Evolutionary conservation across 768 basidiomycete genomes (phyloP).

Genomic region (Botryobasidium botryosum): DNA sequence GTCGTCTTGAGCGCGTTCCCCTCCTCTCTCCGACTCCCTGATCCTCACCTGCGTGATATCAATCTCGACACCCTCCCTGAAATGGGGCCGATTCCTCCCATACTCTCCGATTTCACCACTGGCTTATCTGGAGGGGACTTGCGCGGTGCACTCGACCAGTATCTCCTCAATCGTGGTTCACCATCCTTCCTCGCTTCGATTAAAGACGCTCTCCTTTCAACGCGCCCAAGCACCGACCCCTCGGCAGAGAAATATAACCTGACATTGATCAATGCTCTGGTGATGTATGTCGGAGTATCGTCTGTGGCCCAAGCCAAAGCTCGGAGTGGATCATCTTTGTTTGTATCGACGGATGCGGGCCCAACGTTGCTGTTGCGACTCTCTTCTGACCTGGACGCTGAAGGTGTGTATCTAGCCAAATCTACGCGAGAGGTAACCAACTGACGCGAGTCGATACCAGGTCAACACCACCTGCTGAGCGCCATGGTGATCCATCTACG

Average conservation of each 20-base stretch:
- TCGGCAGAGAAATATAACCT: constrained; percentile 60
- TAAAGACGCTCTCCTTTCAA: constrained; percentile 44
- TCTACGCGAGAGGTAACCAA: not conserved
- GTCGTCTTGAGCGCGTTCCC: constrained; percentile 95
- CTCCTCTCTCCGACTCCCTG: constrained; percentile 57
- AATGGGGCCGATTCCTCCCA: constrained; percentile 82
- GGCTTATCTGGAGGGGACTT: constrained; percentile 69
- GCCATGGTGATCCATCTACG: constrained; percentile 90
- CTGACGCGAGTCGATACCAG: constrained; percentile 25
- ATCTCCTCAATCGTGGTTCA: constrained; percentile 58
- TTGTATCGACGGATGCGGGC: constrained; percentile 67
- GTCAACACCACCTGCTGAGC: constrained; percentile 86
- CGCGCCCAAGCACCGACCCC: constrained; percentile 27
- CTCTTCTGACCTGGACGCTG: constrained; percentile 67
- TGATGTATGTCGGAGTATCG: constrained; percentile 91
- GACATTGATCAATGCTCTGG: constrained; percentile 79
- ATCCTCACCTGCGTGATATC: constrained; percentile 64
- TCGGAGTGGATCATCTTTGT: constrained; percentile 63
- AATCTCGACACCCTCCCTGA: constrained; percentile 66
- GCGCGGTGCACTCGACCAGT: constrained; percentile 64
- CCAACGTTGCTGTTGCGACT: constrained; percentile 73
- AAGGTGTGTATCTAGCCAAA: constrained; percentile 41
- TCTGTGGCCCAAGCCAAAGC: constrained; percentile 82
- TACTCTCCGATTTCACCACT: constrained; percentile 80
- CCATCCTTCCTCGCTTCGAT: constrained; percentile 49